phyloP scores from a whole-genome alignment of 2,329 filamentous ascomycete genomes.

The Plenodomus lindquistii region DNA sequence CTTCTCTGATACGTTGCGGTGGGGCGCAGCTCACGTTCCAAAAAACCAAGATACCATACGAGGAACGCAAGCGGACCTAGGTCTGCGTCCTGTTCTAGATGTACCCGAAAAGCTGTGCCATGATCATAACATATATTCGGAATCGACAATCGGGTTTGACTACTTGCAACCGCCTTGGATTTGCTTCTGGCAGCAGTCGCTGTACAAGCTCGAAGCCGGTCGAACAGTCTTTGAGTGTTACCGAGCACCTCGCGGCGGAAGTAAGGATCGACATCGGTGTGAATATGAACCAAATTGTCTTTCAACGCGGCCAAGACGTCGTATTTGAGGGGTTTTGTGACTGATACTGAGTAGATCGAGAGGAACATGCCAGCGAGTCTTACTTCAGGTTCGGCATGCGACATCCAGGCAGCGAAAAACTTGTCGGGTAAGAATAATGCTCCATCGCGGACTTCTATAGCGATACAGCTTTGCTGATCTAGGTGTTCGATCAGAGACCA shows the following conservation, averaged over 20 bases:
- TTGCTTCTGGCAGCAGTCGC: conserved; percentile 32
- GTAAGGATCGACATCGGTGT: conserved; percentile 84
- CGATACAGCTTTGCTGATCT: conserved; percentile 30
- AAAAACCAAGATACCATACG: conserved; percentile 73
- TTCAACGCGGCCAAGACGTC: conserved; percentile 66
- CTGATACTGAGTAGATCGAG: conserved; percentile 73
- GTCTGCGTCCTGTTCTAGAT: conserved; percentile 31
- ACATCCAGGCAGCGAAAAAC: conserved; percentile 45
- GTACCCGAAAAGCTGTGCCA: not conserved
- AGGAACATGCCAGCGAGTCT: conserved; percentile 81
- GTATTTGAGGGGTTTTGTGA: conserved; percentile 71
- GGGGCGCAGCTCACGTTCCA: conserved; percentile 73
- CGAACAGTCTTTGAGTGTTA: conserved; percentile 74
- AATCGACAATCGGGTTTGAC: conserved; percentile 18
- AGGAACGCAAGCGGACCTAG: conserved; percentile 66
- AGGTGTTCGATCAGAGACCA: not conserved
- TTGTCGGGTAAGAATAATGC: conserved; percentile 59
- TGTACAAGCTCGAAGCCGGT: conserved; percentile 60
- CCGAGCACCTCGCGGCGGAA: conserved; percentile 80
- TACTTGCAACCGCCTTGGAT: conserved; percentile 6
- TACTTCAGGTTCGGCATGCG: conserved; percentile 52
- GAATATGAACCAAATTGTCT: conserved; percentile 69
- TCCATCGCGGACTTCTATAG: conserved; percentile 30
- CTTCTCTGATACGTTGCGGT: conserved; percentile 90
- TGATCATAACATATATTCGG: conserved; percentile 12